Evolutionary conservation across 768 basidiomycete genomes (phyloP).

Genomic region (Suillus placidus): DNA sequence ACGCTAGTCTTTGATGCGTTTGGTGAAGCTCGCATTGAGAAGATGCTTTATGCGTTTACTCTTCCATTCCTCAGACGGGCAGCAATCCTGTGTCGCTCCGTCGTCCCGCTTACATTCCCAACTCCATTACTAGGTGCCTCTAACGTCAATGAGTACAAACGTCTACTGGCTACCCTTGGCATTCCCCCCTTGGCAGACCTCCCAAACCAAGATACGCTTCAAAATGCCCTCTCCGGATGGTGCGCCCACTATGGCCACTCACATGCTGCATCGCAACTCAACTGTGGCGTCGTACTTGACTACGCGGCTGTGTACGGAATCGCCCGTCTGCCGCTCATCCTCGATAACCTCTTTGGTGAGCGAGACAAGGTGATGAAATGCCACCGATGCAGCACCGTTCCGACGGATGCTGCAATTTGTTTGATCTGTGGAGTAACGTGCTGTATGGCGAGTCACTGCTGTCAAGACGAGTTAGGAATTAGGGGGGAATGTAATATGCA

Average conservation of each 20-base stretch:
- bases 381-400: constrained; percentile 73
- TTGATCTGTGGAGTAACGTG: constrained; percentile 85
- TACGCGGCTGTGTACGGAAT: constrained; percentile 84
- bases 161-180: constrained; percentile 72
- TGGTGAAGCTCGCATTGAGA: constrained; percentile 83
- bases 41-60: constrained; percentile 83
- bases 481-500: constrained; percentile 96
- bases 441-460: constrained; percentile 93
- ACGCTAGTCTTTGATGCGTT: constrained; percentile 78
- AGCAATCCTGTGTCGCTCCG: constrained; percentile 79
- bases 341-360: constrained; percentile 83
- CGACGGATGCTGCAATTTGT: constrained; percentile 88
- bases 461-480: constrained; percentile 52
- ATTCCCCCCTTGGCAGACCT: constrained; percentile 82
- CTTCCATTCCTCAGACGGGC: constrained; percentile 90
- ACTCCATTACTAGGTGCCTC: constrained; percentile 44
- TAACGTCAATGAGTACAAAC: constrained; percentile 72
- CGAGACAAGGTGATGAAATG: constrained; percentile 78
- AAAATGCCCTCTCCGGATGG: constrained; percentile 89
- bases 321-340: constrained; percentile 73
- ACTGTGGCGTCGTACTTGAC: constrained; percentile 80
- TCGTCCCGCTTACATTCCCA: constrained; percentile 66
- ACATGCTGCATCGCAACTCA: constrained; percentile 75
- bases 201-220: constrained; percentile 83
- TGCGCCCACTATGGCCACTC: constrained; percentile 86